These are phyloP conservation scores for Uncinocarpus reesii DNA, from an alignment of 2,329 filamentous ascomycete genomes.

Conservation along the genomic window DNA sequence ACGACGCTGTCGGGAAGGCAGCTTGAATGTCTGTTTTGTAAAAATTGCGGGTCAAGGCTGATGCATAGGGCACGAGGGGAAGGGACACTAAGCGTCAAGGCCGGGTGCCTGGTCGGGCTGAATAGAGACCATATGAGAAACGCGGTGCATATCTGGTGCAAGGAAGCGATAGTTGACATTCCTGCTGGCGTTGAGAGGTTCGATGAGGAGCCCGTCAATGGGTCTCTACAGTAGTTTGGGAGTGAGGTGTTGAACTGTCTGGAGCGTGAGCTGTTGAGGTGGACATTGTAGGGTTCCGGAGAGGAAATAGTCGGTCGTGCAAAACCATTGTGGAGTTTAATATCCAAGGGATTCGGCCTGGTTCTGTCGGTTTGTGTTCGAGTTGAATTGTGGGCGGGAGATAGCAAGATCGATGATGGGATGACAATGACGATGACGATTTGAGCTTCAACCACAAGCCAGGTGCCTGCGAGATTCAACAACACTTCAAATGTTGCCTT, in stretches of 20 bases:
- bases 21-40: conserved; percentile 58
- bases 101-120: conserved; percentile 53
- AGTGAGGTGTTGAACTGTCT: not conserved
- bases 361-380: too few species aligned
- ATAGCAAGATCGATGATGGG: too few species aligned
- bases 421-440: too few species aligned
- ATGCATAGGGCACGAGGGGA: conserved; percentile 53
- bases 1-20: conserved; percentile 47
- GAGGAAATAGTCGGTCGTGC: too few species aligned
- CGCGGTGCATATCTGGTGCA: conserved; percentile 59
- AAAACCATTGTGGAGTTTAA: too few species aligned
- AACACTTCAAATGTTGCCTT: too few species aligned
- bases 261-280: not conserved
- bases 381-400: too few species aligned
- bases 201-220: conserved; percentile 41
- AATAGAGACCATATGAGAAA: conserved; percentile 49
- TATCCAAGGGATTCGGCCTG: too few species aligned
- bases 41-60: conserved; percentile 54
- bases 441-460: too few species aligned
- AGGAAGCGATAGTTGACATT: conserved; percentile 57
- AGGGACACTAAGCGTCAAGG: conserved; percentile 32
- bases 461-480: too few species aligned
- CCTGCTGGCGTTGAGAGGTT: conserved; percentile 52
- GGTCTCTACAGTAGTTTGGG: not conserved
- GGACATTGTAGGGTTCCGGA: too few species aligned